Conservation (phyloP, 2,329 filamentous ascomycete species). For the Zymoseptoria brevis region DNA sequence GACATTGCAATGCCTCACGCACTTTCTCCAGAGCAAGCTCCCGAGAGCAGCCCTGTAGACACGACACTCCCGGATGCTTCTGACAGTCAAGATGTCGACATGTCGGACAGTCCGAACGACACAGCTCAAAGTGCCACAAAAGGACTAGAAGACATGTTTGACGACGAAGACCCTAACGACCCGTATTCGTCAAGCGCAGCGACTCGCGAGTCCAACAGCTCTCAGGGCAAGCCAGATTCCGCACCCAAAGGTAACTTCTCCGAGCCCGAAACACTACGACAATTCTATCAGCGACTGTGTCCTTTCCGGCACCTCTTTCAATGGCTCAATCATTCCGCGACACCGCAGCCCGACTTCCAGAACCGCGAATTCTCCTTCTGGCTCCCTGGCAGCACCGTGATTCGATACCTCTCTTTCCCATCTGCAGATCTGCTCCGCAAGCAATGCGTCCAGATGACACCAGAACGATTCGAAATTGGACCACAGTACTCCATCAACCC, state of each 20-base stretch:
- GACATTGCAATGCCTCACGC: constrained; percentile 38
- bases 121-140: constrained; percentile 7
- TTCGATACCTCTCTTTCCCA: constrained; percentile 78
- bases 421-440: constrained; percentile 72
- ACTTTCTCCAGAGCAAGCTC: constrained; percentile 27
- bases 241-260: constrained; percentile 35
- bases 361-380: constrained; percentile 96
- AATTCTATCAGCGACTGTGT: constrained; percentile 92
- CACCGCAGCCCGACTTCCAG: constrained; percentile 77
- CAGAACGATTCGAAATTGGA: constrained; percentile 93
- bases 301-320: constrained; percentile 93
- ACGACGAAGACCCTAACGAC: constrained; percentile 47
- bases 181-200: constrained; percentile 51
- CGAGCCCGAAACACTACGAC: constrained; percentile 79
- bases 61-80: constrained; percentile 29
- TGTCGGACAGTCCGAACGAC: constrained; percentile 8
- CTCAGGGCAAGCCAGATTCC: constrained; percentile 28
- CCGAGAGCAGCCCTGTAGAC: constrained; percentile 25
- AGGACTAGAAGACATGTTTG: constrained; percentile 51
- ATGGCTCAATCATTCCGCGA: constrained; percentile 91
- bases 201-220: constrained; percentile 36
- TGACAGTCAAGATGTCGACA: constrained; percentile 14
- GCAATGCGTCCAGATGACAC: constrained; percentile 79
- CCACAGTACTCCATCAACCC: constrained; percentile 95
- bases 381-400: constrained; percentile 82